Base-by-base conservation (phyloP, 1,284 basidiomycete genomes). In the Ceratobasidium sp. region DNA sequence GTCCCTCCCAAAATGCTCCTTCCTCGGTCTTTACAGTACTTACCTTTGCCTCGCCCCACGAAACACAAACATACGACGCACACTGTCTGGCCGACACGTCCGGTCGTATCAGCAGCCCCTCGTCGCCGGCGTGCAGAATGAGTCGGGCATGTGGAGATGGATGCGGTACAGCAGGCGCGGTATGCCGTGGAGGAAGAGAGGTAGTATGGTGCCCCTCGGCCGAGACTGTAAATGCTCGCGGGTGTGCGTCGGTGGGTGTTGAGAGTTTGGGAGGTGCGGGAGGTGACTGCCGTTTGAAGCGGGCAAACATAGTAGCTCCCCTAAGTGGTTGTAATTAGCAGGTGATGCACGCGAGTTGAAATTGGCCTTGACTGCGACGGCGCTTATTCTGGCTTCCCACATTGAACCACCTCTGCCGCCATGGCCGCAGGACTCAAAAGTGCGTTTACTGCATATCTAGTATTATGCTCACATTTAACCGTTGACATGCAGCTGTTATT, bases 111-210 rank as follows among this genome's bases (percentile, higher is more conserved):
- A 92, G 78, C 16, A 94, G 83, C 13, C 90, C 91, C n/a, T 87
- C 84, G 16, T 83, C 79, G 0, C 89, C 86, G 2, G 85, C 85
- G 54, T 89, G 80, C 37, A 93, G 76, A 8, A 86, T 85, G 46
- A 94, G 86, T 76, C 88, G 84, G 68, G 90, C 88, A 79, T 93
- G 83, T 8, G 92, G 90, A 78, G 86, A 87, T 31, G 91, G 91
- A 79, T 92, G 90, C 14, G 89, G 90, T 8, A 91, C 80, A 0
- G 92, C 86, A 3, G 91, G 89, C 31, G 91, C 83, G 71, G 85
- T 81, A 76, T 88, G 86, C 81, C 87, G 89, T 1, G 89, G 90
- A 63, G 87, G 88, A n/a, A 92, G 74, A 22, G 29, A 54, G 7
- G 48, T 37, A 1, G 48, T 51, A 54, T 66, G 64, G 34, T 71